Percentiles rank a stretch among this genome's conserved stretches.
Conservation (phyloP, 306 rosid species). For the Quercus bicolor region DNA sequence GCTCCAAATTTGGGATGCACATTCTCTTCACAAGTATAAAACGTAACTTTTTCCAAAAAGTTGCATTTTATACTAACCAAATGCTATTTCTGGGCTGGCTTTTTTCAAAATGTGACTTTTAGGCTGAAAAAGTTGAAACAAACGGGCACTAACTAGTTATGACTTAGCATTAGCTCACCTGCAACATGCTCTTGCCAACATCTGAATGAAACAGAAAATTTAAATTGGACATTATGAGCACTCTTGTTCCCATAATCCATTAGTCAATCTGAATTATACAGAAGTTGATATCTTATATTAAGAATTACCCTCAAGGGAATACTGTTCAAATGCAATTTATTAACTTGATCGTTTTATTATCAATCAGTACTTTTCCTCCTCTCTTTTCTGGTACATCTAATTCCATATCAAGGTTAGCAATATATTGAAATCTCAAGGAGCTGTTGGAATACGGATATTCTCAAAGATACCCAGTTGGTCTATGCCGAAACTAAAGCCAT, state of each 20-base stretch:
- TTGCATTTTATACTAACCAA: no score
- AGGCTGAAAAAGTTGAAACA: no score
- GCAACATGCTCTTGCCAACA: no score
- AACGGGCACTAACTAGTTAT: no score
- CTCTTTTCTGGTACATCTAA: not conserved
- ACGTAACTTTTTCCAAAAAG: no score
- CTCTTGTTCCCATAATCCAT: not conserved
- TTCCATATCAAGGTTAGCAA: not conserved
- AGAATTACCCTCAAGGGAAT: not conserved
- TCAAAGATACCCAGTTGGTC: slow-evolving; percentile 46
- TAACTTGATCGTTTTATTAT: not conserved
- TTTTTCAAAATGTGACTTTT: no score
- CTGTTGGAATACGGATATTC: slow-evolving; percentile 17
- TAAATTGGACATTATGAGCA: not conserved
- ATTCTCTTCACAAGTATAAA: no score
- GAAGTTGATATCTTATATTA: not conserved
- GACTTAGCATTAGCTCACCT: no score
- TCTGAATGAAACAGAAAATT: no score
- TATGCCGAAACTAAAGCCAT: slow-evolving; percentile 46
- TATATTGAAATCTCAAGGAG: not conserved
- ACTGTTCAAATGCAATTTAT: not conserved
- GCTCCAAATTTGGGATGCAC: no score
- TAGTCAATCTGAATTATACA: not conserved
- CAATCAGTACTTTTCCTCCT: not conserved
- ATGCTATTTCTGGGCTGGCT: no score